Evolutionary conservation across 2,329 filamentous ascomycete genomes (phyloP), one percentile per base, ranked within the genome.

Genomic region (Epichloe uncinata): DNA sequence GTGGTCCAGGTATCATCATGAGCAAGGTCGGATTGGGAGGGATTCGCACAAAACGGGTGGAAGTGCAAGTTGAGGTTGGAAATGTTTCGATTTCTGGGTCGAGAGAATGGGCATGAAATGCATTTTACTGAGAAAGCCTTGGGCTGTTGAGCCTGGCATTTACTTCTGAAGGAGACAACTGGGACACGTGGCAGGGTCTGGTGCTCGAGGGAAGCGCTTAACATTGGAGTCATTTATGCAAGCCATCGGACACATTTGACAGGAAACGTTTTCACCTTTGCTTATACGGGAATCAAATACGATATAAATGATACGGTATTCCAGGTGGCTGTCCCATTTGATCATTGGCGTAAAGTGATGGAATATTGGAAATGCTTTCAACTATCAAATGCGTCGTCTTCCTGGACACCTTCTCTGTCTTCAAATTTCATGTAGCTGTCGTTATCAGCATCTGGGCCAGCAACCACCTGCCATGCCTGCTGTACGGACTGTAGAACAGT

Each of bases 341-440:
- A 40, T 43, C 11, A 18, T 18, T 48, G 13, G 34, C 45, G 37
- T 42, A 11, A n/a, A 41, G 0, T 34, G 13, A 30, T 37, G 26
- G 30, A n/a, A 16, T 15, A 5, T 26, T 22, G 4, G 20, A n/a
- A 40, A 42, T 7, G 8, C 26, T 11, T 15, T 61, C 54, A 69
- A 36, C 33, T 50, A 47, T 78, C 69, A 54, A 75, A 76, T 45
- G 71, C 64, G 49, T 78, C 75, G 50, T 85, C 80, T 34, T 77
- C 77, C 52, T 67, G 70, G 30, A 70, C 69, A 13, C 73, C 75
- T 61, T 89, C 82, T 22, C 87, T 76, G 52, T 93, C 85, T 45
- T 83, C 77, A 63, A 95, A 95, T 18, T 76, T 71, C 77, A 96
- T 82, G 59, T 93, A 96, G 42, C 77, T 66, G 8, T 54, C 57